These are phyloP conservation scores for Alternaria rosae DNA, from an alignment of 2,329 filamentous ascomycete genomes.

Conservation along the genomic window DNA sequence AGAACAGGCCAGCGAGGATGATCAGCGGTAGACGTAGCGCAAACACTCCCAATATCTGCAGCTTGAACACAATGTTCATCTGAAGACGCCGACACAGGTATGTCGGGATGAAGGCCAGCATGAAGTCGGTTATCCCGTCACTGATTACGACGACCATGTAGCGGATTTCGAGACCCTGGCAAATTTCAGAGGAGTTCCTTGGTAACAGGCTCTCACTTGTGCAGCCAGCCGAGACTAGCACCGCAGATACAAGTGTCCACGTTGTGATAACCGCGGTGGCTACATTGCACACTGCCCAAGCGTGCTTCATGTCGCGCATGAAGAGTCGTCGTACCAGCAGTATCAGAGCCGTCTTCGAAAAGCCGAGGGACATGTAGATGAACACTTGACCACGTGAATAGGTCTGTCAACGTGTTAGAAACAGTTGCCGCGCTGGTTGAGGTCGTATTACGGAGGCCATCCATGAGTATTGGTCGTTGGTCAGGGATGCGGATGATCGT, in stretches of 20 bases:
- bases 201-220: slow-evolving; percentile 5
- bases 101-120: slow-evolving; percentile 29
- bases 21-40: slow-evolving; percentile 30
- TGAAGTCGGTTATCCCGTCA: slow-evolving; percentile 32
- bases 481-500: slow-evolving; percentile 27
- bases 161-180: slow-evolving; percentile 23
- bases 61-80: slow-evolving; percentile 33
- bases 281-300: slow-evolving; percentile 34
- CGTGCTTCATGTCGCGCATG: slow-evolving; percentile 33
- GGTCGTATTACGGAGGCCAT: slow-evolving; percentile 28
- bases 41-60: slow-evolving; percentile 39
- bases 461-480: slow-evolving; percentile 18
- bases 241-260: slow-evolving; percentile 23
- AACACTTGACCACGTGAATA: slow-evolving; percentile 22
- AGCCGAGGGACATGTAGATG: slow-evolving; percentile 32
- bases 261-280: slow-evolving; percentile 18
- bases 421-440: background rate
- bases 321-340: slow-evolving; percentile 41
- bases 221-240: background rate
- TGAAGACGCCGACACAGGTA: slow-evolving; percentile 37
- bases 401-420: background rate
- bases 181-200: slow-evolving; percentile 18
- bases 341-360: slow-evolving; percentile 38
- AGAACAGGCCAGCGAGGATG: background rate
- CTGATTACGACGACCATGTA: slow-evolving; percentile 27